Base-by-base conservation (phyloP, 2,329 filamentous ascomycete species). In the Juglanconis juglandina region DNA sequence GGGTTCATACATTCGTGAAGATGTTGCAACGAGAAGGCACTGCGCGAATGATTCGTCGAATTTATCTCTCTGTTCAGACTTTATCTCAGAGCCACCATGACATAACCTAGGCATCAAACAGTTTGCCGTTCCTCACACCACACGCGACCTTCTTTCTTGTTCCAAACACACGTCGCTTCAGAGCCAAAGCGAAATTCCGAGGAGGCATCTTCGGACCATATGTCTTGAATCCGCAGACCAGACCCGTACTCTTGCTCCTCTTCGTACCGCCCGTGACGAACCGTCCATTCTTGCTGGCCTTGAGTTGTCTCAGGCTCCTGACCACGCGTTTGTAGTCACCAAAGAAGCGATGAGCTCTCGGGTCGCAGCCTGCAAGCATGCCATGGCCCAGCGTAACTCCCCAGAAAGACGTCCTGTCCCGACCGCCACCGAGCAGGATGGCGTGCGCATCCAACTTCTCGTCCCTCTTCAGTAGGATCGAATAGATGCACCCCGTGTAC, bases 341-440 rank as follows among this genome's bases (percentile, higher is more conserved):
- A 61, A 86, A 81, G 70, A 86, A 87, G 4, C 58, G 63, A 66
- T 87, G 84, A 0, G 76, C 77, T 30, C 84, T 75, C 1, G 74
- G 71, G 65, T 81, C 79, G 34, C 71, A 68, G 3, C 65, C 67
- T 0, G 67, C 71, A 1, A 72, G 68, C 24, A 86, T 49, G 0
- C 85, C 84, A 66, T 88, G 85, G 1, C 84, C 86, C 11, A 88
- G 72, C 0, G 84, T 83, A 1, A 85, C 83, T 13, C 79, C 84
- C 78, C 81, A 83, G 48, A 67, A n/a, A 1, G 50, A 46, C 17
- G 39, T 6, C 3, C 1, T 17, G 1, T 37, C 24, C 5, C 13
- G 35, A 14, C 39, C 54, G 4, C 72, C 72, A n/a, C 70, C 77
- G 13, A 84, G 73, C 1, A 69, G 67, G 35, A 87, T 71, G 0